Percentiles rank a stretch among this genome's conserved stretches.
Evolutionary conservation across 108 stramenopile species (phyloP).

Genomic region (Cyclostephanos tholiformis): DNA sequence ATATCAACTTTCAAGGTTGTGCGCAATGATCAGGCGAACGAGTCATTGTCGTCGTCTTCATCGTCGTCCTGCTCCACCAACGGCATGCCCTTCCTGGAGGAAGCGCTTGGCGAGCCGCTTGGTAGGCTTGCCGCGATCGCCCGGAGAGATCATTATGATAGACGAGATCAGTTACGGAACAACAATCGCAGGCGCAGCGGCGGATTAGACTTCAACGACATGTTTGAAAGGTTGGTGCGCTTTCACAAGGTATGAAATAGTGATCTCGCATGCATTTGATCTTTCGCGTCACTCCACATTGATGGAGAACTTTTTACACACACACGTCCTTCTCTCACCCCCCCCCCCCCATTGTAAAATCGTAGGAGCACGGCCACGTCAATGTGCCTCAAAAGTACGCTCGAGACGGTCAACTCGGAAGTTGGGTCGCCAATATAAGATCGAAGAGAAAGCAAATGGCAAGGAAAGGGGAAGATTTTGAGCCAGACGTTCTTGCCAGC

Average conservation of each 20-base stretch:
- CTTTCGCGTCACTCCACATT: neutral
- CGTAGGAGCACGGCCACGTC: constrained; percentile 37
- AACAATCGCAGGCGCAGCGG: neutral
- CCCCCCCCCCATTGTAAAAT: neutral
- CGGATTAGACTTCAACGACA: constrained; percentile 25
- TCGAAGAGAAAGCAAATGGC: constrained; percentile 27
- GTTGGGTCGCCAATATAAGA: constrained; percentile 44
- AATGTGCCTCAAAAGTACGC: constrained; percentile 50
- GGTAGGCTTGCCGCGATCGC: neutral
- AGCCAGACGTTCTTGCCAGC: neutral
- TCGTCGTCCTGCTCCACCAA: neutral
- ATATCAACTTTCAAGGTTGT: constrained; percentile 1
- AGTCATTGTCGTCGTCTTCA: too few species aligned
- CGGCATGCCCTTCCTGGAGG: constrained; percentile 14
- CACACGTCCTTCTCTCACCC: neutral
- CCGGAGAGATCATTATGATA: neutral
- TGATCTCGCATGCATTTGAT: too few species aligned
- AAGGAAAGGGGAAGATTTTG: constrained; percentile 22
- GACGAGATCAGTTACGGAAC: too few species aligned
- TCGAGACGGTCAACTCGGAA: constrained; percentile 39
- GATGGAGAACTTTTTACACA: neutral
- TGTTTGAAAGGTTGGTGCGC: constrained; percentile 12
- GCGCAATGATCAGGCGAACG: neutral
- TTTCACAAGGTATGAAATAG: neutral
- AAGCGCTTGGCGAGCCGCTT: constrained; percentile 10